phyloP scores from a whole-genome alignment of 345 rosid species.

The Combretum micranthum region DNA sequence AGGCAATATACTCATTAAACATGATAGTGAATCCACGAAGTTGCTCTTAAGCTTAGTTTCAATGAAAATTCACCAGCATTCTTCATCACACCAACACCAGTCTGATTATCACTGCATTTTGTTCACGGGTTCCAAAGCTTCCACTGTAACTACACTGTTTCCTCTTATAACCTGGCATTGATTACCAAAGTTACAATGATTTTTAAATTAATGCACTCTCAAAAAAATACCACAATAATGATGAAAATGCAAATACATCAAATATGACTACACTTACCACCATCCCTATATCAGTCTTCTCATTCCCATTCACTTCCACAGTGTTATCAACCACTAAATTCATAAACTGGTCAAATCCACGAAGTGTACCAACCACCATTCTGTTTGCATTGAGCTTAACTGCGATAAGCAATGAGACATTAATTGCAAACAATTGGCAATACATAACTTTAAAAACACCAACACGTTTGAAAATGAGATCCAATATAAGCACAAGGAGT shows the following conservation, averaged over 20 bases:
- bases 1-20: too few relatives aligned
- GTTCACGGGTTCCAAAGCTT: constrained; percentile 22
- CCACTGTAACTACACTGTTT: constrained; percentile 23
- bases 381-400: constrained; percentile 22
- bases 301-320: constrained; percentile 22
- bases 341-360: constrained; percentile 27
- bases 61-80: too few relatives aligned
- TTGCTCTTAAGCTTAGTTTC: too few relatives aligned
- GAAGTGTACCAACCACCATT: constrained; percentile 19
- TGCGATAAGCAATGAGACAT: constrained; percentile 1
- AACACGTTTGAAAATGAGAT: neutral
- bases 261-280: constrained; percentile 15
- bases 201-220: neutral
- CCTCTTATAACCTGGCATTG: constrained; percentile 17
- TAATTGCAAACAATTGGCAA: neutral
- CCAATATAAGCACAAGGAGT: too few relatives aligned
- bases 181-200: neutral
- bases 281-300: constrained; percentile 20
- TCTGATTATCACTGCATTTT: constrained; percentile 2
- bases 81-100: too few relatives aligned
- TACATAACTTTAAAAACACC: neutral
- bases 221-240: neutral
- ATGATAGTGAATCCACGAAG: too few relatives aligned
- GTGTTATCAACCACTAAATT: constrained; percentile 23
- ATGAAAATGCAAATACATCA: neutral